These are phyloP conservation scores for Warburgia ugandensis DNA, from an alignment of 164 flowering plant genomes.

Conservation along the genomic window DNA sequence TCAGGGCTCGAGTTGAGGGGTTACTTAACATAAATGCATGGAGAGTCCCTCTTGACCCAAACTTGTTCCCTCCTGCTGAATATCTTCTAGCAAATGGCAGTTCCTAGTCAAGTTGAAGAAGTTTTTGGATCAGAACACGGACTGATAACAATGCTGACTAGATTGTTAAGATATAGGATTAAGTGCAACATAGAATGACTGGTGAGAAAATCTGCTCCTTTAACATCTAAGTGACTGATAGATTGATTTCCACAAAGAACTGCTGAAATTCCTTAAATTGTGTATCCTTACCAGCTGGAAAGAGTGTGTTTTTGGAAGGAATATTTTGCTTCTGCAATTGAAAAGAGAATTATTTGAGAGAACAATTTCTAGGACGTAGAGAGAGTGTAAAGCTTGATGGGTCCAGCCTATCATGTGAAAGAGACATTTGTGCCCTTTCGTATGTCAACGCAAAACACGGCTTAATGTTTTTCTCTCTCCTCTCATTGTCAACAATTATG, in stretches of 20 bases:
- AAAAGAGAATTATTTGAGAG: conserved; percentile 43
- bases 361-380: conserved; percentile 30
- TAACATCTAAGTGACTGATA: conserved; percentile 22
- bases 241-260: conserved; percentile 20
- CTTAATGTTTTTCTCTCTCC: no score
- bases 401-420: no score
- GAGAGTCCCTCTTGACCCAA: conserved; percentile 22
- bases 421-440: no score
- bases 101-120: conserved; percentile 25
- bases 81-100: conserved; percentile 27
- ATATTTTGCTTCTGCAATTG: conserved; percentile 25
- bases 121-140: conserved; percentile 24
- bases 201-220: conserved; percentile 32
- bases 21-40: conserved; percentile 9
- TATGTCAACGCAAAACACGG: no score
- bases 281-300: conserved; percentile 24
- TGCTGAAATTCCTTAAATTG: conserved; percentile 25
- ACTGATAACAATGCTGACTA: conserved; percentile 30
- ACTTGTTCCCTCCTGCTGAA: conserved; percentile 40
- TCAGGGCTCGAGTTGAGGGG: conserved; percentile 18
- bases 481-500: no score
- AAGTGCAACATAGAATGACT: conserved; percentile 28
- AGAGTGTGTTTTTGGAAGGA: conserved; percentile 34
- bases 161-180: conserved; percentile 18
- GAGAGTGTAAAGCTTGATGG: no score